Evolutionary conservation across 2,329 filamentous ascomycete species (phyloP), one percentile per base, ranked within the genome.

Genomic region (Penicillium oxalicum): DNA sequence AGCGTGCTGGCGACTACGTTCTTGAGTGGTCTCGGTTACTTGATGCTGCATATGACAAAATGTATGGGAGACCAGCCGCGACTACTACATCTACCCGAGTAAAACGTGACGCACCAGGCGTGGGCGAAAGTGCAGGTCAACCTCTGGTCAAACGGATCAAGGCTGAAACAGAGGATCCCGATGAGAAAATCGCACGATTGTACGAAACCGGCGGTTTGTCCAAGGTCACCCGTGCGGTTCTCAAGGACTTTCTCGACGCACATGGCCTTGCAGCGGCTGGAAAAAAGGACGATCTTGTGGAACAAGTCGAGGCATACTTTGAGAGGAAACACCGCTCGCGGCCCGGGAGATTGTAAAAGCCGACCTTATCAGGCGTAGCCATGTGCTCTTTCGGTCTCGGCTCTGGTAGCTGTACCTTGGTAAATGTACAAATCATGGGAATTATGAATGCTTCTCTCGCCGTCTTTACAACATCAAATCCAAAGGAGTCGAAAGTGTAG

Each of bases 1-100:
- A 77, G 73, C 83, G 91, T 28, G 86, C 87, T 1, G 91, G 90
- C 0, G 80, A 82, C 2, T 88, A 89, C 61, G 79, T 95, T 8
- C 75, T 85, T 40, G 83, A 88, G 32, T 95, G 91, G 84, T 84
- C 87, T 4, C 74, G 80, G 33, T 76, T 79, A 9, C 75, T 96
- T 5, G 80, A 86, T 28, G 70, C 78, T 7, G 81, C 83, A 49
- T 77, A 74, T 56, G 66, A 70, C 9, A 63, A 70, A 29, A 72
- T 75, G 60, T 63, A 70, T 25, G 60, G 45, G 2, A 45, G 47
- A 5, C 45, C 65, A 9, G 63, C 67, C 9, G 67, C 70, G 9
- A 65, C 76, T 5, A 69, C 73, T 13, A 18, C 18, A 2, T 68
- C 71, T 3, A 71, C 71, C 0, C 71, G 75, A 24, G 68, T 70